A percentile compares a stretch with the other conserved stretches of the same genome.
Conservation (phyloP, 176 grass and related monocot genomes). For the Calamus simplicifolius region DNA sequence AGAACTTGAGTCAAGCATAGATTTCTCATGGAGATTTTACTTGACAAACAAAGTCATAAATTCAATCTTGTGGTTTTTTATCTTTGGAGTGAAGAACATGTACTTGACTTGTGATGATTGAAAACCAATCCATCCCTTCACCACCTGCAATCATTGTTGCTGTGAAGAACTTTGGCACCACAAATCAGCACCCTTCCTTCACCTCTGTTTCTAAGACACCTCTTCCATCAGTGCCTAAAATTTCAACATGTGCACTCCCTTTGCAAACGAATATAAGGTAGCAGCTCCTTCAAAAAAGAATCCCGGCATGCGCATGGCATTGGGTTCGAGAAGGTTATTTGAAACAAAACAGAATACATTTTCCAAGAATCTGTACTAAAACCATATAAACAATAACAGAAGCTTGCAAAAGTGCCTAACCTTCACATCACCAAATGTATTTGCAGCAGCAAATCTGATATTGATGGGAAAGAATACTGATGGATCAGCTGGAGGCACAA, state of each 20-base stretch:
- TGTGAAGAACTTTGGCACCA: constrained; percentile 21
- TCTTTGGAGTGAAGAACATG: too few relatives aligned
- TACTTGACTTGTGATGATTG: constrained; percentile 33
- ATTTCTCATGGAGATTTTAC: too few relatives aligned
- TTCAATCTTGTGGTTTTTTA: too few relatives aligned
- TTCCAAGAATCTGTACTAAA: too few relatives aligned
- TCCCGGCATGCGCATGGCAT: constrained; percentile 4
- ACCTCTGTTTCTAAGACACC: constrained; percentile 12
- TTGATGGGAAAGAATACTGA: constrained; percentile 74
- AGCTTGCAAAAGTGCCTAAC: constrained; percentile 8
- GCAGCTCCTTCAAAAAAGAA: constrained; percentile 7
- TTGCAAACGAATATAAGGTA: constrained; percentile 18
- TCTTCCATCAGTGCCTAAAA: background rate
- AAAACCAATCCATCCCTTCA: constrained; percentile 27
- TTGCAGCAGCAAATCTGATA: constrained; percentile 59
- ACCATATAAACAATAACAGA: background rate
- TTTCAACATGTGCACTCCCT: constrained; percentile 19
- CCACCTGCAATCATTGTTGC: constrained; percentile 5
- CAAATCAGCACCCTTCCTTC: constrained; percentile 11
- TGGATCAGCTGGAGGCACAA: constrained; percentile 53
- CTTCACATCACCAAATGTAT: constrained; percentile 73
- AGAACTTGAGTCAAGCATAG: too few relatives aligned
- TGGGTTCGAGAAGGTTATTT: constrained; percentile 12
- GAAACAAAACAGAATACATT: too few relatives aligned
- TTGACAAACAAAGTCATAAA: too few relatives aligned